Evolutionary conservation across 768 basidiomycete species (phyloP), one percentile per base, ranked within the genome.

Genomic region (Auriscalpium microsporum): DNA sequence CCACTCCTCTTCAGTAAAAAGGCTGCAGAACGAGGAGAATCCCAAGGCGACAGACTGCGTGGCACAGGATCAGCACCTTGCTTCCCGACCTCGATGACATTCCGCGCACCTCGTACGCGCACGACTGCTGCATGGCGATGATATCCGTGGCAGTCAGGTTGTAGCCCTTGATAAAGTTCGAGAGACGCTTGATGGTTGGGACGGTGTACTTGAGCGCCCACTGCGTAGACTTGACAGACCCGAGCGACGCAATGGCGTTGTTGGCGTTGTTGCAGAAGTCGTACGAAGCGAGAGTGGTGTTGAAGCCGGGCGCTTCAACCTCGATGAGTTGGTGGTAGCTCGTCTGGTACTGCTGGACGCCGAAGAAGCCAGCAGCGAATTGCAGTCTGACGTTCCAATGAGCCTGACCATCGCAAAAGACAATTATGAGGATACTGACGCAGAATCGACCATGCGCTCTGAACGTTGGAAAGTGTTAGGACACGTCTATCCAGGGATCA

Each of bases 1-100:
- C 78, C 78, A 80, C 61, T 80, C 79, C 44, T 75, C 69, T 55
- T 76, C 66, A 6, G 78, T 78, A 67, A 80, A 79, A 9, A 80
- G 64, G 13, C 66, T 66, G 58, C 78, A 80, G 68, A 79, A 80
- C 16, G 65, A 61, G 9, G 76, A 78, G 61, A 72, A 78, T 0
- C 77, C 77, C 19, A 78, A 69, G 2, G 77, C 72, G 35, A 79
- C 78, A 14, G 78, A 75, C 74, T 76, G 44, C 9, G 21, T n/a
- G n/a, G n/a, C 28, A 9, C 19, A n/a, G 35, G 21, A 50, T 10
- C 21, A 34, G 8, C 38, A 23, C 5, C 16, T 13, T 23, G 6
- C 14, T 17, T 14, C 4, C 28, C 8, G 8, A 42, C 17, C 4
- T 3, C 13, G 21, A 19, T 72, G 67, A 67, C 36, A 16, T 38